These are phyloP conservation scores for Hericium rajendrae DNA, from an alignment of 768 basidiomycete species.

Conservation along the genomic window DNA sequence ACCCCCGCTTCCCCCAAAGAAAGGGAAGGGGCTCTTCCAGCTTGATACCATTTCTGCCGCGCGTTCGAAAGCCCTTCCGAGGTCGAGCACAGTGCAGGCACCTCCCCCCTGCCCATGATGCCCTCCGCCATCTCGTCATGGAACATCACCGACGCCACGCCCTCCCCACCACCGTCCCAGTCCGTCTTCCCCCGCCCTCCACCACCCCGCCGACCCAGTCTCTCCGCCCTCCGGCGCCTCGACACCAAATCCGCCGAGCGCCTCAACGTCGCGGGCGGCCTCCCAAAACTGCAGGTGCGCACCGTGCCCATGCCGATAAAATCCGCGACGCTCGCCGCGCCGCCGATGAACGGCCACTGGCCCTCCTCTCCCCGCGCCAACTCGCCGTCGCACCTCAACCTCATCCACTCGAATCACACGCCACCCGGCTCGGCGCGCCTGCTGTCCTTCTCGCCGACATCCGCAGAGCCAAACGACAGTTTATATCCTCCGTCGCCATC, in stretches of 20 bases:
- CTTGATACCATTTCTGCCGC: conserved; percentile 50
- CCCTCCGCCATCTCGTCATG: conserved; percentile 32
- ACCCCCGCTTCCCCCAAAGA: conserved; percentile 17
- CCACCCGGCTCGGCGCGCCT: conserved; percentile 43
- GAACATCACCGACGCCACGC: conserved; percentile 36
- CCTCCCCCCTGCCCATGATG: conserved; percentile 50
- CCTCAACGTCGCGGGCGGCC: conserved; percentile 26
- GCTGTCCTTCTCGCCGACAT: conserved; percentile 25
- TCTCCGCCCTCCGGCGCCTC: conserved; percentile 49
- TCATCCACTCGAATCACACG: conserved; percentile 49
- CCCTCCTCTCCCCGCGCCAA: conserved; percentile 22
- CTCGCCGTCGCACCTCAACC: conserved; percentile 54
- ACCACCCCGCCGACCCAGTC: conserved; percentile 50
- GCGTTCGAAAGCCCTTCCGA: conserved; percentile 46
- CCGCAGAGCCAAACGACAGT: conserved; percentile 28
- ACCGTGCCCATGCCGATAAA: conserved; percentile 38
- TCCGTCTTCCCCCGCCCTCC: conserved; percentile 42
- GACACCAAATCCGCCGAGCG: conserved; percentile 51
- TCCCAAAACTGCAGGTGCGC: conserved; percentile 53
- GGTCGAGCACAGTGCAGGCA: conserved; percentile 35
- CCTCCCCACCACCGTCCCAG: conserved; percentile 55
- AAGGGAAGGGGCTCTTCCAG: conserved; percentile 51
- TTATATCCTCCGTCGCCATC: conserved; percentile 22
- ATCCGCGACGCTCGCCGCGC: conserved; percentile 48
- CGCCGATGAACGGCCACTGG: conserved; percentile 25